Evolutionary conservation across 2,329 filamentous ascomycete genomes (phyloP), one percentile per base, ranked within the genome.

Genomic region (Raffaelea albimanens): DNA sequence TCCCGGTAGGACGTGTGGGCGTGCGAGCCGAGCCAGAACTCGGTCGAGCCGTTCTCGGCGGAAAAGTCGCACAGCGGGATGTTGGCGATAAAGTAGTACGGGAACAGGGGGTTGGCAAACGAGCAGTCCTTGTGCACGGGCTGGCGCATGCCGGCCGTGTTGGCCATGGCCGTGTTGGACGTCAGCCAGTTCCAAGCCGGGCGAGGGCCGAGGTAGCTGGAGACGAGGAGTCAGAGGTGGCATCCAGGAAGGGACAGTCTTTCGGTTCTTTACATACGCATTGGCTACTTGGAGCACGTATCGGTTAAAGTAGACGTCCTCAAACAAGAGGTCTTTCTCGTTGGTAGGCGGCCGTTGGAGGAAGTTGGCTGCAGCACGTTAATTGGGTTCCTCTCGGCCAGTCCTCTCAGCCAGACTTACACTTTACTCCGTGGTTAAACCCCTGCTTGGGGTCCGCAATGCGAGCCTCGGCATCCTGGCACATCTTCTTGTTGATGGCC

Each of bases 11-110:
- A 56, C 4, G 63, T 64, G 50, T 56, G 53, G 14, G 58, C 59
- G 51, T 67, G 63, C n/a, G 63, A 62, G 3, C 65, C 65, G 7
- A 67, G 61, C 64, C 63, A 67, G 54, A 67, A 67, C 53, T 67
- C 65, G 3, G 65, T 67, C 2, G 62, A 55, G 22, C 65, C 65
- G 46, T 62, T 67, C 20, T 50, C 57, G 3, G 50, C 44, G 40
- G 52, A 58, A 55, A 67, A 66, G 48, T 61, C 53, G 50, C 58
- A 61, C n/a, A 67, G 58, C 4, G 64, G 62, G 9, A 66, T 53
- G 50, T 67, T 68, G 52, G 64, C 63, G 48, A 67, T 65, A 36
- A 65, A 58, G 55, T 58, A 65, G 56, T 65, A 67, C 2, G 64
- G 65, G 42, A 49, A 59, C 44, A 57, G 55, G 16, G 64, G 65